Conservation (phyloP, 371 early-diverging fungal species). For the Apophysomyces elegans region DNA sequence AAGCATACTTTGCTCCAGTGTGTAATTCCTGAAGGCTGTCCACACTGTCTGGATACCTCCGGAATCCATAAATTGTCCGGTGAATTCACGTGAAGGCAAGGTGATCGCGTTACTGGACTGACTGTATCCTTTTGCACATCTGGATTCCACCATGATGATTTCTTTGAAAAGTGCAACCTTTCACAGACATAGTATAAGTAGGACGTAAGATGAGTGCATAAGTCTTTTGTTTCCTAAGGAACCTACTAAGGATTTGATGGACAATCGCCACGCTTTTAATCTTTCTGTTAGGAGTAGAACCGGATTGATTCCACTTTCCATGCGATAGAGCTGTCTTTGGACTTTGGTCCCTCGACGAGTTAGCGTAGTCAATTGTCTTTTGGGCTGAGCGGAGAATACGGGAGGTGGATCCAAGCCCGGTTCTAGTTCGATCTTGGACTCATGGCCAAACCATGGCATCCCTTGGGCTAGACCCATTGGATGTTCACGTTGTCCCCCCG, state of each 20-base stretch:
- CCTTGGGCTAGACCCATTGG: conserved; percentile 21
- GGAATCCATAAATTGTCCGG: conserved; percentile 41
- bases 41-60: conserved; percentile 56
- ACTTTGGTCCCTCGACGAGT: conserved; percentile 22
- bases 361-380: conserved; percentile 14
- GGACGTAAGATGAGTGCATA: no score
- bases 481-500: conserved; percentile 16
- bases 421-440: conserved; percentile 23
- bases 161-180: conserved; percentile 42
- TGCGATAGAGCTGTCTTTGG: conserved; percentile 40
- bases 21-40: conserved; percentile 40
- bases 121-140: conserved; percentile 31
- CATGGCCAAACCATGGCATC: conserved; percentile 28
- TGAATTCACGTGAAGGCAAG: conserved; percentile 33
- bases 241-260: conserved; percentile 44
- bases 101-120: conserved; percentile 26
- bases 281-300: conserved; percentile 30
- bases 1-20: conserved; percentile 41
- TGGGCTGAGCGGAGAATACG: conserved; percentile 37
- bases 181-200: background rate
- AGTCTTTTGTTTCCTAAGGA: no score
- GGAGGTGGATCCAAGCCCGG: conserved; percentile 35
- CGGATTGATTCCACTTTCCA: conserved; percentile 51
- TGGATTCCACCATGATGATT: conserved; percentile 31
- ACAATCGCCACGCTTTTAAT: conserved; percentile 40